Percentiles rank a stretch among this genome's conserved stretches.
These are phyloP conservation scores for Rhypophila decipiens DNA, from an alignment of 495 filamentous ascomycete species.

Conservation along the genomic window DNA sequence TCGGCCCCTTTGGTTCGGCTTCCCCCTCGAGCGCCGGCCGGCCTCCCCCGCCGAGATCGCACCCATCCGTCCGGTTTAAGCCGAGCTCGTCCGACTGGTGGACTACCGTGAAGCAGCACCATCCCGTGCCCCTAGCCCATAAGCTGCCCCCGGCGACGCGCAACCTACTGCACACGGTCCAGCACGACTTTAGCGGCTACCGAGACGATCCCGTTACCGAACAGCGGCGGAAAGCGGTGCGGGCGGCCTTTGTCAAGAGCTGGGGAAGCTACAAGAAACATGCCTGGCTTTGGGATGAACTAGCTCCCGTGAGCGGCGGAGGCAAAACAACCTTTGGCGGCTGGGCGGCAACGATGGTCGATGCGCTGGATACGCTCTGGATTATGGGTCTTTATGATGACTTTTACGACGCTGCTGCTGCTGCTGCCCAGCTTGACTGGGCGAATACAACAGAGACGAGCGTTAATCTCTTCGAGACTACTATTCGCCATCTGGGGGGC, in stretches of 20 bases:
- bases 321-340: slow-evolving; percentile 62
- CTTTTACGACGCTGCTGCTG: slow-evolving; percentile 65
- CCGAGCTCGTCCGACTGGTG: slow-evolving; percentile 51
- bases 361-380: slow-evolving; percentile 74
- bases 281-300: slow-evolving; percentile 75
- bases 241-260: slow-evolving; percentile 60
- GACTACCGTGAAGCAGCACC: slow-evolving; percentile 51
- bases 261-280: slow-evolving; percentile 72
- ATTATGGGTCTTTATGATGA: slow-evolving; percentile 76
- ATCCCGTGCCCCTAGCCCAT: slow-evolving; percentile 54
- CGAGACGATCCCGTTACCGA: slow-evolving; percentile 44
- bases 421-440: slow-evolving; percentile 66
- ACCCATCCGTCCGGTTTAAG: not conserved
- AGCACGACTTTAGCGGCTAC: slow-evolving; percentile 56
- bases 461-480: slow-evolving; percentile 66
- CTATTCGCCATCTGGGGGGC: slow-evolving; percentile 68
- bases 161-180: slow-evolving; percentile 56
- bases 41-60: no score
- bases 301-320: slow-evolving; percentile 50
- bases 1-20: no score
- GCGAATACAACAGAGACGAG: slow-evolving; percentile 47
- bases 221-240: slow-evolving; percentile 49
- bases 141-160: slow-evolving; percentile 55
- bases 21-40: no score
- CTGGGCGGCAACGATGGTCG: slow-evolving; percentile 78